Evolutionary conservation across 2,329 filamentous ascomycete species (phyloP).

Genomic region (Fusarium guadeloupense): DNA sequence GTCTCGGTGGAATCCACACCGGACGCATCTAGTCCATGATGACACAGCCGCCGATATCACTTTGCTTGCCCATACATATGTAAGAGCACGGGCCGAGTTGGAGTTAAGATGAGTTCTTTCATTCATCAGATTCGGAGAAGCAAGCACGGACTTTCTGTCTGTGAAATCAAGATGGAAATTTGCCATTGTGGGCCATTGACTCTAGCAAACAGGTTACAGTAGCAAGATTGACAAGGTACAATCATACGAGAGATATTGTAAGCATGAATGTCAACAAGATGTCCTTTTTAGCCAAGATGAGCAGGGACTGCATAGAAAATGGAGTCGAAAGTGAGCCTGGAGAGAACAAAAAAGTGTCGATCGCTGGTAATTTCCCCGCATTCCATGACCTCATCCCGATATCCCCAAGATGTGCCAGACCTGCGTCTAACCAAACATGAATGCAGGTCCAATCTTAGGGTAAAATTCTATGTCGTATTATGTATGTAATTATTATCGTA

Average conservation of each 20-base stretch:
- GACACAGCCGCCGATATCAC: neutral
- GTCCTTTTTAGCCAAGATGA: constrained; percentile 10
- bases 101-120: neutral
- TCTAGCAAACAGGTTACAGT: constrained; percentile 8
- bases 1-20: constrained; percentile 21
- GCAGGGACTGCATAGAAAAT: constrained; percentile 4
- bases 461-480: too few relatives aligned
- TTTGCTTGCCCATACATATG: neutral
- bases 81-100: neutral
- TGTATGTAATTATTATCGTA: too few relatives aligned
- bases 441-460: constrained; percentile 15
- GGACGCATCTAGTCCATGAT: neutral
- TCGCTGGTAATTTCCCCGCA: constrained; percentile 46
- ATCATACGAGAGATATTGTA: neutral
- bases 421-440: constrained; percentile 37
- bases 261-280: constrained; percentile 6
- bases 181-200: constrained; percentile 14
- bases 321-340: constrained; percentile 14
- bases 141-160: too few relatives aligned
- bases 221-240: neutral
- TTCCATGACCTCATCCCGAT: constrained; percentile 49
- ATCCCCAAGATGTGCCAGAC: constrained; percentile 37
- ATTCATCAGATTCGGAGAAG: neutral
- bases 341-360: constrained; percentile 20
- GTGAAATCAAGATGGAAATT: too few relatives aligned